Evolutionary conservation across 2,329 filamentous ascomycete species (phyloP).

Genomic region (Beauveria asiatica): DNA sequence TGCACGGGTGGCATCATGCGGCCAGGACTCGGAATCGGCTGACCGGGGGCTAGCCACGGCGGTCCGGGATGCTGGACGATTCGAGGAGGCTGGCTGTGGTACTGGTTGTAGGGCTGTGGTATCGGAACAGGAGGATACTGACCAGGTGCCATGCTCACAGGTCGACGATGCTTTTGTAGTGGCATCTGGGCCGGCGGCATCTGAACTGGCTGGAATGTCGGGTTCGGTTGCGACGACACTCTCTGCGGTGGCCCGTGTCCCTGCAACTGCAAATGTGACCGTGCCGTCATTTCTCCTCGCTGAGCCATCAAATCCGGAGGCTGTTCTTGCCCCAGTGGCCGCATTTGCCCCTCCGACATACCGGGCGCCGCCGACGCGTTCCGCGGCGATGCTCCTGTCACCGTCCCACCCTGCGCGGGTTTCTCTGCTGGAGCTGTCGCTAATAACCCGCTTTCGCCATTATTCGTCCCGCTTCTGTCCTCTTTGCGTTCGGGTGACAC

Average conservation of each 20-base stretch:
- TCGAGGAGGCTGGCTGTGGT: background rate
- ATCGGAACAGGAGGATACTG: constrained; percentile 2
- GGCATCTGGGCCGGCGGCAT: too few relatives aligned
- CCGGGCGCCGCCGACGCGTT: too few relatives aligned
- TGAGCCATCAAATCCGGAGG: background rate
- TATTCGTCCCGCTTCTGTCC: too few relatives aligned
- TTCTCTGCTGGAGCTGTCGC: background rate
- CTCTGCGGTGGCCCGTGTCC: background rate
- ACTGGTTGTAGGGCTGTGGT: background rate
- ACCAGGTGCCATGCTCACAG: background rate
- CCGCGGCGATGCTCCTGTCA: background rate
- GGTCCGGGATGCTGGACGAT: background rate
- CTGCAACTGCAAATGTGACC: background rate
- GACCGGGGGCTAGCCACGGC: background rate
- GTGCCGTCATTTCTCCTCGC: background rate
- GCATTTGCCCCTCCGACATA: background rate
- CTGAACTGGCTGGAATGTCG: too few relatives aligned
- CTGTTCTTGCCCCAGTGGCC: background rate
- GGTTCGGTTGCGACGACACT: too few relatives aligned
- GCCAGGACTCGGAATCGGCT: background rate
- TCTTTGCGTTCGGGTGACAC: constrained; percentile 6
- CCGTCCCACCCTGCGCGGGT: background rate
- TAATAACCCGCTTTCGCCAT: too few relatives aligned
- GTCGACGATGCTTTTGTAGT: background rate
- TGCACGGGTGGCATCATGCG: background rate